Evolutionary conservation across 345 rosid genomes (phyloP), one percentile per base, ranked within the genome.

Genomic region (Aquilaria malaccensis): DNA sequence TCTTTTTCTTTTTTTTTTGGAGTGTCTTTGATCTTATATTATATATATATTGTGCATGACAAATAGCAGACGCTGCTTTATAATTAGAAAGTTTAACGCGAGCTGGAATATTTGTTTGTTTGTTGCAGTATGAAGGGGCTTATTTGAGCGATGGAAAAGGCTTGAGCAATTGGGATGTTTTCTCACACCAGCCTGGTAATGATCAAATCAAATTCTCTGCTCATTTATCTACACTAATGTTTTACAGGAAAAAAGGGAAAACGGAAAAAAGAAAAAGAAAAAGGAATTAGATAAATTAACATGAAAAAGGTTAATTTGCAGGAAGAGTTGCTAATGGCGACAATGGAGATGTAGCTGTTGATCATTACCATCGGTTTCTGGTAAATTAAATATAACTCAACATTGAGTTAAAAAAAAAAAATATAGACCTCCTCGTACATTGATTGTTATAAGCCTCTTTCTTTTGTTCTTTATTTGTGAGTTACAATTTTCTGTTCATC

Each of bases 161-260:
- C 10, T 62, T 72, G 30, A 78, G 66, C 63, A 75, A 66, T 58
- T 75, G 79, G 79, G 82, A 78, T 70, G 64, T 69, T 69, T 78
- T 75, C 30, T 63, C 58, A 31, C 82, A 67, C 51, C 43, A 58
- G 22, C 66, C 73, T 11, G 82, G 77, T 70, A 55, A 50, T 50
- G 14, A 45, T 63, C 54, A 29, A 30, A n/a, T 29, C n/a, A 14
- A n/a, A 53, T 12, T 7, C 11, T 11, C 43, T 9, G 12, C 50
- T 2, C 32, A 3, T 9, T 13, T 48, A 14, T 32, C 15, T 15
- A 15, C 15, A 15, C 15, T 15, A 15, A 15, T 15, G 15, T 15
- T 15, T 15, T 15, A 15, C 22, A 22, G 22, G 22, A 22, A 22
- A 22, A 22, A 22, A 22, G 22, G 22, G 22, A 0, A 22, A 43